Conservation (phyloP, 2,329 filamentous ascomycete species). For the Fusarium sp. region DNA sequence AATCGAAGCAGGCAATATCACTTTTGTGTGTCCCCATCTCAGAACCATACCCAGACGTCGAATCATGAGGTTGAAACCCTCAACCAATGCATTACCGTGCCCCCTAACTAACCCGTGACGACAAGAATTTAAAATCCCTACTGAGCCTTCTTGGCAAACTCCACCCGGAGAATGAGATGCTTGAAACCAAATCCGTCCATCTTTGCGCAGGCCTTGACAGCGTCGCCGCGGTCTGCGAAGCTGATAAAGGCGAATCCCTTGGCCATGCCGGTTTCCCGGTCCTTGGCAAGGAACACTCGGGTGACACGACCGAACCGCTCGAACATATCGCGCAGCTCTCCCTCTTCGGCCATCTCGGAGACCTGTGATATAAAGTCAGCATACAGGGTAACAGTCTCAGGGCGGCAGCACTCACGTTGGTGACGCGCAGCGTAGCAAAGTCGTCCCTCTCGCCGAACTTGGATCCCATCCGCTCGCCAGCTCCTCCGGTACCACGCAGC, state of each 20-base stretch:
- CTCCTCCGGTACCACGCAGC: conserved; percentile 76
- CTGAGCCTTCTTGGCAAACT: conserved; percentile 83
- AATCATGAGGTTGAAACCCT: conserved; percentile 45
- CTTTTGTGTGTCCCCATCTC: conserved; percentile 34
- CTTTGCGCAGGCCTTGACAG: conserved; percentile 92
- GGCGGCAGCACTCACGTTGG: conserved; percentile 79
- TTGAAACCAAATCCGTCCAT: conserved; percentile 97
- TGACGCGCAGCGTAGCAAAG: conserved; percentile 94
- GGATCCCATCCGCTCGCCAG: conserved; percentile 86
- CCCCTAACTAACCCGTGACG: conserved; percentile 47
- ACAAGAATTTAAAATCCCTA: conserved; percentile 49
- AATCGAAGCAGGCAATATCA: conserved; percentile 38
- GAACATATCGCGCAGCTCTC: conserved; percentile 97
- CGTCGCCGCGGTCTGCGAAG: conserved; percentile 90
- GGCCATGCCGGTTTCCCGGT: conserved; percentile 93
- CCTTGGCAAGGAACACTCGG: conserved; percentile 97
- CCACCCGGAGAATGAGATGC: conserved; percentile 86
- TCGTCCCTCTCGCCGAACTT: conserved; percentile 96
- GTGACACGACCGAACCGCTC: conserved; percentile 97
- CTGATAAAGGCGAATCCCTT: conserved; percentile 99
- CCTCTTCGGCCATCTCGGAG: conserved; percentile 96
- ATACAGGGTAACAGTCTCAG: neutral
- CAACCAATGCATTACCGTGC: conserved; percentile 47
- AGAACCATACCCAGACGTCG: conserved; percentile 39
- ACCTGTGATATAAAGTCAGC: conserved; percentile 67